phyloP scores from a whole-genome alignment of 2,329 filamentous ascomycete genomes.

The Gliomastix tumulicola region DNA sequence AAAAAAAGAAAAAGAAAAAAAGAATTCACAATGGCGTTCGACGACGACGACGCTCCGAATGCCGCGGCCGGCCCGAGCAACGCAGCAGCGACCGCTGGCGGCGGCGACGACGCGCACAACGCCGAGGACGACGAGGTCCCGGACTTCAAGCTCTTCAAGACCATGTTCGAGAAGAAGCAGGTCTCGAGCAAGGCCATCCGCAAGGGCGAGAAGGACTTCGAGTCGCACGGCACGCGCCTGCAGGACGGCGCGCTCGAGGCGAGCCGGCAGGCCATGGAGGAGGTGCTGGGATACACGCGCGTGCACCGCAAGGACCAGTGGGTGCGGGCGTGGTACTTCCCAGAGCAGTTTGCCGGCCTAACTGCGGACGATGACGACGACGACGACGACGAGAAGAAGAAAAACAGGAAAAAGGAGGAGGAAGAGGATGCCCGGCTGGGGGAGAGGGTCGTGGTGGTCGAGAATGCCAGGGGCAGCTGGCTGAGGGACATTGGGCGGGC shows the following conservation, averaged over 20 bases:
- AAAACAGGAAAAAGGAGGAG: constrained; percentile 7
- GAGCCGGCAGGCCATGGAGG: constrained; percentile 82
- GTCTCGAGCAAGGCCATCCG: constrained; percentile 63
- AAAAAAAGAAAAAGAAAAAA: neutral
- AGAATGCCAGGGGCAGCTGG: constrained; percentile 64
- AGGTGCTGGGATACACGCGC: constrained; percentile 72
- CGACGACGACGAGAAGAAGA: neutral
- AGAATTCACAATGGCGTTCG: constrained; percentile 29
- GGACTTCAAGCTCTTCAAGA: constrained; percentile 71
- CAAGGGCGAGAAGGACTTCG: constrained; percentile 95
- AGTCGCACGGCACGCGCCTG: constrained; percentile 78
- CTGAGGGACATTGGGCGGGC: constrained; percentile 71
- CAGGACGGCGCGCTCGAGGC: constrained; percentile 74
- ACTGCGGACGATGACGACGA: constrained; percentile 16
- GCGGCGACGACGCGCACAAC: constrained; percentile 16
- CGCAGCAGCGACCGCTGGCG: constrained; percentile 3
- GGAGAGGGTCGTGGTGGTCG: constrained; percentile 58
- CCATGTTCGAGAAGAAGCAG: constrained; percentile 42
- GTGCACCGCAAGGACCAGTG: constrained; percentile 63
- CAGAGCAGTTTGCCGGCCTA: constrained; percentile 38
- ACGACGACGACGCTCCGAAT: constrained; percentile 34
- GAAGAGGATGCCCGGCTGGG: constrained; percentile 22
- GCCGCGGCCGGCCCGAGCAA: constrained; percentile 3
- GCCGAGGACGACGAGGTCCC: constrained; percentile 60
- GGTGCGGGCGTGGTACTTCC: constrained; percentile 67